Conservation (phyloP, 176 grass and related monocot species). For the Chloris gayana region DNA sequence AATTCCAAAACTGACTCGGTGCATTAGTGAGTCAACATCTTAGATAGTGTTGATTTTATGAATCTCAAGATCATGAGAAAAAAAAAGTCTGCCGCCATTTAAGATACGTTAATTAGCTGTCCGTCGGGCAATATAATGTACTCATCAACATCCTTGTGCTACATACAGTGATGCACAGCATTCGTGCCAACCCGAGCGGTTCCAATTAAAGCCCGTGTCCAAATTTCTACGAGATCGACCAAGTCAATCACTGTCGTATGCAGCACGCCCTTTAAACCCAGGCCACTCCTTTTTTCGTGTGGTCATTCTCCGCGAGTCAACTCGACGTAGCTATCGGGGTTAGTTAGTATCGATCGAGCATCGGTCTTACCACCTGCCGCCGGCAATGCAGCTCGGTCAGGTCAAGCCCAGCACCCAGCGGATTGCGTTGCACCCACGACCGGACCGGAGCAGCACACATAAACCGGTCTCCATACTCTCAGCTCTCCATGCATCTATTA, state of each 20-base stretch:
- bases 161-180: too few species aligned
- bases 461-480: too few species aligned
- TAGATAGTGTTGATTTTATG: too few species aligned
- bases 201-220: neutral
- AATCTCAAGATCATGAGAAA: too few species aligned
- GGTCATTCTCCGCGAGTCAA: neutral
- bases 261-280: neutral
- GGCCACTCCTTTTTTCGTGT: neutral
- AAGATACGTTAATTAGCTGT: too few species aligned
- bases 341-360: neutral
- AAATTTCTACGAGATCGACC: neutral
- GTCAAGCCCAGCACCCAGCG: slow-evolving; percentile 12
- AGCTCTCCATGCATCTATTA: too few species aligned
- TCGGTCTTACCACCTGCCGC: neutral
- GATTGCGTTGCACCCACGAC: neutral
- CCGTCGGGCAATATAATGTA: too few species aligned
- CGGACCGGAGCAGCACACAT: neutral
- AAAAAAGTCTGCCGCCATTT: too few species aligned
- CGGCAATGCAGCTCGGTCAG: slow-evolving; percentile 19
- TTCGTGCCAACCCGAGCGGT: too few species aligned
- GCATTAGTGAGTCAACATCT: too few species aligned
- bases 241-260: neutral
- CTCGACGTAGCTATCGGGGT: neutral
- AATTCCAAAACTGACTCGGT: too few species aligned
- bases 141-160: too few species aligned